Percentiles rank a stretch among this genome's conserved stretches.
These are phyloP conservation scores for Erythrobasidium hasegawianum DNA, from an alignment of 1,284 basidiomycete genomes.

Conservation along the genomic window DNA sequence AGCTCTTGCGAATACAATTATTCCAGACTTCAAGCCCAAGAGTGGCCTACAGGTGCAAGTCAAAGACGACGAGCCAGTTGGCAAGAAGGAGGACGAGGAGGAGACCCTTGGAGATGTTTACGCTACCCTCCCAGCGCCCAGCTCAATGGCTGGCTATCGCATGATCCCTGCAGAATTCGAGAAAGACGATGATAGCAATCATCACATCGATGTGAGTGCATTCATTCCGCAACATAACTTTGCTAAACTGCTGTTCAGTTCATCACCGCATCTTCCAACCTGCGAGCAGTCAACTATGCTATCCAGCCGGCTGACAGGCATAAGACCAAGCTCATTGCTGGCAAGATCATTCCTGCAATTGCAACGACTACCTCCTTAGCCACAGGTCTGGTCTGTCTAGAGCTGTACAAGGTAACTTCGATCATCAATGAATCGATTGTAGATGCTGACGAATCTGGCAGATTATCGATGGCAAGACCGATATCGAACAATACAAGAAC, in stretches of 20 bases:
- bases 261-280: slow-evolving; percentile 95
- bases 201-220: slow-evolving; percentile 77
- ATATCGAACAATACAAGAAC: slow-evolving; percentile 95
- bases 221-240: too few species aligned
- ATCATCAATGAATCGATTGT: too few species aligned
- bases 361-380: slow-evolving; percentile 96
- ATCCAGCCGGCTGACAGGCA: slow-evolving; percentile 86
- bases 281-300: slow-evolving; percentile 92
- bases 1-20: slow-evolving; percentile 74
- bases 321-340: slow-evolving; percentile 96
- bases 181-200: slow-evolving; percentile 97
- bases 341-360: slow-evolving; percentile 99
- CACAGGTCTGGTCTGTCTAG: slow-evolving; percentile 90
- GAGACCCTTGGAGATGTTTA: slow-evolving; percentile 60
- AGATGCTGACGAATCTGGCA: too few species aligned
- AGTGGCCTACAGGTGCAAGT: slow-evolving; percentile 92
- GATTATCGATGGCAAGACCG: slow-evolving; percentile 92
- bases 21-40: slow-evolving; percentile 91
- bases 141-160: slow-evolving; percentile 88
- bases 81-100: slow-evolving; percentile 48
- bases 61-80: slow-evolving; percentile 81
- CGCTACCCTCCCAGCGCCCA: slow-evolving; percentile 74
- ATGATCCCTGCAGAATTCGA: slow-evolving; percentile 95
- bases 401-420: slow-evolving; percentile 96
- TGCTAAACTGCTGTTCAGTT: too few species aligned